Percentiles rank a stretch among this genome's conserved stretches.
phyloP scores from a whole-genome alignment of 2,329 filamentous ascomycete genomes.

The Talaromyces verruculosus region DNA sequence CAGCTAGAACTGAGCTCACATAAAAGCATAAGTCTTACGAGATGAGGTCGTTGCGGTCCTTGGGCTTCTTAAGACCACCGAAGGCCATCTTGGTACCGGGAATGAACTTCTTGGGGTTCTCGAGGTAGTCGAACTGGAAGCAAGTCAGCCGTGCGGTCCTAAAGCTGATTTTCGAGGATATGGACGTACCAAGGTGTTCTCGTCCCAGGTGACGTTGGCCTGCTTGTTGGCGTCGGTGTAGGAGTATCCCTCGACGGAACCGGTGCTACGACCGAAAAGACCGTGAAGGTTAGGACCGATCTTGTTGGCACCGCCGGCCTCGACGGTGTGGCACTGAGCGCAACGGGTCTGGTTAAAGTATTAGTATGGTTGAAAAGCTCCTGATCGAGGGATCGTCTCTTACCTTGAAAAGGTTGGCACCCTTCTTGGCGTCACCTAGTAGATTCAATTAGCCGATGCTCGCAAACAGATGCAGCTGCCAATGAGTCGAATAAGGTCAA shows the following conservation, averaged over 20 bases:
- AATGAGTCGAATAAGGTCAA: neutral
- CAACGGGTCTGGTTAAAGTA: constrained; percentile 68
- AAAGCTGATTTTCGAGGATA: no score
- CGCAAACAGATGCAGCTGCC: constrained; percentile 16
- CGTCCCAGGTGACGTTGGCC: constrained; percentile 86
- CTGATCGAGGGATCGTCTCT: constrained; percentile 22
- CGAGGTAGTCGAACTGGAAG: constrained; percentile 86
- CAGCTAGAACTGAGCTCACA: neutral
- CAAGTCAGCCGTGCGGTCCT: constrained; percentile 22
- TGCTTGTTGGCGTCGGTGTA: constrained; percentile 99
- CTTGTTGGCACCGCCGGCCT: constrained; percentile 90
- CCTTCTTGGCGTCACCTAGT: constrained; percentile 89
- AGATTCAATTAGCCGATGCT: constrained; percentile 31
- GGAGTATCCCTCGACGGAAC: constrained; percentile 84
- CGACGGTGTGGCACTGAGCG: constrained; percentile 97
- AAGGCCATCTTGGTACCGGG: constrained; percentile 99
- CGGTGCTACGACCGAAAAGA: constrained; percentile 94
- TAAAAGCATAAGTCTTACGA: constrained; percentile 62
- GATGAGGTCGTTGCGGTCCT: constrained; percentile 99
- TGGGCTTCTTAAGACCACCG: constrained; percentile 98
- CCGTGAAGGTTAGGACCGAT: constrained; percentile 95
- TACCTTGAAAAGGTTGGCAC: constrained; percentile 95
- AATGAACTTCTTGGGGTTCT: constrained; percentile 99
- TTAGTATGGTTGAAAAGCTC: neutral
- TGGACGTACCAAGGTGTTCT: constrained; percentile 73